Base-by-base conservation (phyloP, 805 yeast species). In the Kodamaea lidongshanica region DNA sequence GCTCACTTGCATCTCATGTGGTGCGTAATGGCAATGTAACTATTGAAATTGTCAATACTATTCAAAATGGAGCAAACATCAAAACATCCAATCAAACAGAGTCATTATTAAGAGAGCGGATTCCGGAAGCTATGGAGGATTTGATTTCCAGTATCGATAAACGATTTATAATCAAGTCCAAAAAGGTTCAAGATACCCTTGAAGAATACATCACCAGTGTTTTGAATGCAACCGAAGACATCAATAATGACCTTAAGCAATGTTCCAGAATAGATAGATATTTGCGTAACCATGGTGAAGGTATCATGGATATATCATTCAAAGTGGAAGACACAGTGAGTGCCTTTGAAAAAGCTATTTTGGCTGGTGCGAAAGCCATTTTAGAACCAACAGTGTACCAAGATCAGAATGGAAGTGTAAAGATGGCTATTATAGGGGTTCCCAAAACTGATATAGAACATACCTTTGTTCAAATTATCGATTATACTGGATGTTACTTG, bases 261-360 rank as follows among this genome's bases (percentile, higher is more conserved):
- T 32, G 41, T 20, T 16, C 34, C 2, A 19, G 40, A 13, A 40
- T 56, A 21, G 52, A 50, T 20, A 40, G 47, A 12, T 61, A 48
- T 39, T 40, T 60, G 9, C 37, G 40, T 8, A 35, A 43, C 4
- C 95, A 85, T 51, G 89, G 94, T 1, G 88, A 82, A 47, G 82
- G 85, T 4, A 84, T 84, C n/a, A 74, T 74, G 50, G 92, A 85
- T 46, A 73, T 85, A 7, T 71, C 85, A 0, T 79, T 84, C 42
- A 48, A 47, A n/a, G 89, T 82, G 0, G 58, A 54, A 4, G 60
- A 77, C 41, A 73, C 73, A 8, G 65, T 58, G 4, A 39, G 40
- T 1, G 61, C 70, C 2, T 78, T 51, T 38, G 38, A 50, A 1
- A 54, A 54, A 21, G 83, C 89, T 0, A 41, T 72, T 3, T 26